Evolutionary conservation across 2,329 filamentous ascomycete genomes (phyloP).

Genomic region (Gnomoniopsis sp.): DNA sequence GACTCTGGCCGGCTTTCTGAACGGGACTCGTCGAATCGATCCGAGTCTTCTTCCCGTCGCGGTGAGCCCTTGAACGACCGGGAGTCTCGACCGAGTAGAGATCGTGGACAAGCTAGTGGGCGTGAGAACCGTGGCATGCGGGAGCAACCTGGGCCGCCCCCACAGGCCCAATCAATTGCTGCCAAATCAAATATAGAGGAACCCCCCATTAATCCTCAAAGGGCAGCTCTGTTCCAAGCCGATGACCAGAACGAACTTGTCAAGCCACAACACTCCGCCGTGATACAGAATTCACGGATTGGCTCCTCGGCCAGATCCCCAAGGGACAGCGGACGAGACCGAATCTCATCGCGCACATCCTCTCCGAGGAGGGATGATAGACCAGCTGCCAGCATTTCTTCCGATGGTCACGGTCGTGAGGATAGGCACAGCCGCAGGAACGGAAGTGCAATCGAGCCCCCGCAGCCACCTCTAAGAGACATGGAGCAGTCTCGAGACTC

Average conservation of each 20-base stretch:
- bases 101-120: slow-evolving; percentile 31
- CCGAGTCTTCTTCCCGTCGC: slow-evolving; percentile 31
- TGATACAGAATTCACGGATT: slow-evolving; percentile 39
- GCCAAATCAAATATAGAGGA: slow-evolving; percentile 35
- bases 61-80: slow-evolving; percentile 30
- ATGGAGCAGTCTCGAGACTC: slow-evolving; percentile 25
- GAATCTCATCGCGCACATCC: slow-evolving; percentile 36
- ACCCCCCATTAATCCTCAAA: slow-evolving; percentile 53
- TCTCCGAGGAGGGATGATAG: slow-evolving; percentile 49
- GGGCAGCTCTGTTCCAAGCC: slow-evolving; percentile 46
- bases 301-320: slow-evolving; percentile 32
- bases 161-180: slow-evolving; percentile 19
- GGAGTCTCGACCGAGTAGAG: slow-evolving; percentile 31
- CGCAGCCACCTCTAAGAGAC: slow-evolving; percentile 18
- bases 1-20: slow-evolving; percentile 36
- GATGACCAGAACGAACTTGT: slow-evolving; percentile 37
- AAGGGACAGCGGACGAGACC: slow-evolving; percentile 44
- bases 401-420: slow-evolving; percentile 40
- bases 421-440: slow-evolving; percentile 40
- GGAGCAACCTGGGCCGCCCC: slow-evolving; percentile 17
- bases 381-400: slow-evolving; percentile 27
- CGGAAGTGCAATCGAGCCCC: slow-evolving; percentile 7
- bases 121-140: slow-evolving; percentile 23
- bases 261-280: slow-evolving; percentile 46
- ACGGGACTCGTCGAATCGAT: slow-evolving; percentile 32